Percentiles rank a stretch among this genome's conserved stretches.
Evolutionary conservation across 2,329 filamentous ascomycete species (phyloP).

Genomic region (Amesomyces nigricolor): DNA sequence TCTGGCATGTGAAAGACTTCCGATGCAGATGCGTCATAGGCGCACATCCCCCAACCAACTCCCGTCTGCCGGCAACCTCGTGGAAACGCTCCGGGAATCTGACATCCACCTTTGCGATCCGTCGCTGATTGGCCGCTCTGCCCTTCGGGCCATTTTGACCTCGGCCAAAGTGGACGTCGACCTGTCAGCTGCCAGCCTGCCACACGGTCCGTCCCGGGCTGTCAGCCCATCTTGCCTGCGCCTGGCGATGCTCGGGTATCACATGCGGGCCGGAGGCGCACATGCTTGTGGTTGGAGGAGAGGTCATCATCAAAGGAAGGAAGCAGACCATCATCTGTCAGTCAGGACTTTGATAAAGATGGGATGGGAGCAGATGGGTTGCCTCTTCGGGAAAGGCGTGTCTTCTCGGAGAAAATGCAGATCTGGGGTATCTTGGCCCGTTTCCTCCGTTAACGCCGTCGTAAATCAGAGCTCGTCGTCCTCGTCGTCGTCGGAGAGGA

Average conservation of each 20-base stretch:
- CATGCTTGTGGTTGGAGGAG: no score
- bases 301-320: no score
- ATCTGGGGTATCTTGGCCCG: conserved; percentile 5
- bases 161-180: conserved; percentile 12
- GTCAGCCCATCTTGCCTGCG: not conserved
- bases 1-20: conserved; percentile 13
- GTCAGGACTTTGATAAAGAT: not conserved
- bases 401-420: not conserved
- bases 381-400: not conserved
- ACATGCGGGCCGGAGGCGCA: not conserved
- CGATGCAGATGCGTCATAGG: conserved; percentile 12
- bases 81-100: not conserved
- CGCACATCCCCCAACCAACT: not conserved
- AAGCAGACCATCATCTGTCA: no score
- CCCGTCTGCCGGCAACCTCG: not conserved
- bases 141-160: conserved; percentile 16
- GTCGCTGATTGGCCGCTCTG: conserved; percentile 14
- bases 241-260: not conserved
- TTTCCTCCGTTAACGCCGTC: conserved; percentile 4
- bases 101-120: conserved; percentile 10
- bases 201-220: not conserved
- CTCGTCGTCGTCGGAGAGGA: conserved; percentile 24
- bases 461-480: conserved; percentile 25
- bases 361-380: not conserved
- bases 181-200: not conserved